Conservation (phyloP, 176 grass and related monocot genomes). For the Musa schizocarpa region DNA sequence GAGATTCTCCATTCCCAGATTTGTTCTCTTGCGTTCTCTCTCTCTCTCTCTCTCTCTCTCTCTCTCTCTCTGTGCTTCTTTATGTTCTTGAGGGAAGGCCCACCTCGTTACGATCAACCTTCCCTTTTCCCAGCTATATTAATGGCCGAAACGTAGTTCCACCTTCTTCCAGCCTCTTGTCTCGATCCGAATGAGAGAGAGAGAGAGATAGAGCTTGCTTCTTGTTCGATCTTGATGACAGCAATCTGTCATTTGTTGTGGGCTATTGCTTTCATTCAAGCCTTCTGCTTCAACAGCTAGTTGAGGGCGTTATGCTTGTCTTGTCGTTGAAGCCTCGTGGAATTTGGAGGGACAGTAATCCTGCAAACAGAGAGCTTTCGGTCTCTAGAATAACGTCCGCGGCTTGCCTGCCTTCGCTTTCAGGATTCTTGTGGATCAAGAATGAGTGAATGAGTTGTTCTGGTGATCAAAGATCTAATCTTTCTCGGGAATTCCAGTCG, state of each 20-base stretch:
- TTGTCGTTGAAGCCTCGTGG: slow-evolving; percentile 11
- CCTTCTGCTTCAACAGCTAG: background rate
- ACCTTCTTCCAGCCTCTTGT: no score
- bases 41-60: background rate
- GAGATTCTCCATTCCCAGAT: no score
- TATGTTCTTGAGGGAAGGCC: background rate
- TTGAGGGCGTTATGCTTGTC: background rate
- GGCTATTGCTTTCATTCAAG: background rate
- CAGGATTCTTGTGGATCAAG: background rate
- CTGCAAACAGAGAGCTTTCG: slow-evolving; percentile 6
- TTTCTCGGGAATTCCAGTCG: background rate
- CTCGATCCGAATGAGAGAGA: no score
- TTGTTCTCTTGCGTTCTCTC: background rate
- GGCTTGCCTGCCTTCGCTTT: background rate
- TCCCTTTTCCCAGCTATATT: background rate
- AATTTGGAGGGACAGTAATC: slow-evolving; percentile 10
- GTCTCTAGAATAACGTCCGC: background rate
- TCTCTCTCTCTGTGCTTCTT: background rate
- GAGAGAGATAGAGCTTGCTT: no score
- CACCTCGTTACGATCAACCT: slow-evolving; percentile 6
- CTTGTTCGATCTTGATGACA: no score
- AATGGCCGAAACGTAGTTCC: background rate
- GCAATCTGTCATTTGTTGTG: background rate
- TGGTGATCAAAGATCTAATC: background rate
- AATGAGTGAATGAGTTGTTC: background rate